Evolutionary conservation across 768 basidiomycete species (phyloP), one percentile per base, ranked within the genome.

Genomic region (Leccinum longicurvipes): DNA sequence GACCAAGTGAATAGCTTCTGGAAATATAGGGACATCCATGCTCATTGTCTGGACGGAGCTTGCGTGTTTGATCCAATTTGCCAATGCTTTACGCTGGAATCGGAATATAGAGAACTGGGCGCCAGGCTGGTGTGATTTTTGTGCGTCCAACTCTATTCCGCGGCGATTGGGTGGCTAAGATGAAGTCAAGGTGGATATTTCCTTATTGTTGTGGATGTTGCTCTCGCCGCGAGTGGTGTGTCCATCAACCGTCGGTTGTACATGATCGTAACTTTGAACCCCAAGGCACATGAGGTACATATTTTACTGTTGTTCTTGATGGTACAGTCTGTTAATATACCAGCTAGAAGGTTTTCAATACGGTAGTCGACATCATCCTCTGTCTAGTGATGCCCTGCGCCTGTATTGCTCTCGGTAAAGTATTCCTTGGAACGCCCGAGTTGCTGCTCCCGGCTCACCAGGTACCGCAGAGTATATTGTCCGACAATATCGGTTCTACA

Each of bases 41-140:
- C 58, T 71, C 52, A 72, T 77, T 46, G 12, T 63, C 4, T 77
- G 76, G 77, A 65, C 62, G 2, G 62, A 55, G 21, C 3, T 60
- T n/a, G 54, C 50, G 2, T 70, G 66, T 45, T 28, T 74, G 5
- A 28, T 70, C 12, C 58, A 57, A 41, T 60, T 74, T 39, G 62
- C 73, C 41, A 75, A 77, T 60, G 73, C 62, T 62, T 71, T 69
- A 50, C 58, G 73, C n/a, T 80, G 77, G 77, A 60, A 62, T 31
- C 59, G 67, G 14, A 73, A 66, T 23, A 51, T 62, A 23, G 56
- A 56, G 2, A 66, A 76, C 57, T 54, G 57, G 24, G 56, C 68
- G 0, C 79, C 79, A 0, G 70, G 73, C 8, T 85, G 79, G 78
- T 83, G 83, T 63, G 82, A 84, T 63, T 79, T 84, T 46, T 73